Evolutionary conservation across 1,284 basidiomycete genomes (phyloP).

Genomic region (Tylopilus sp.): DNA sequence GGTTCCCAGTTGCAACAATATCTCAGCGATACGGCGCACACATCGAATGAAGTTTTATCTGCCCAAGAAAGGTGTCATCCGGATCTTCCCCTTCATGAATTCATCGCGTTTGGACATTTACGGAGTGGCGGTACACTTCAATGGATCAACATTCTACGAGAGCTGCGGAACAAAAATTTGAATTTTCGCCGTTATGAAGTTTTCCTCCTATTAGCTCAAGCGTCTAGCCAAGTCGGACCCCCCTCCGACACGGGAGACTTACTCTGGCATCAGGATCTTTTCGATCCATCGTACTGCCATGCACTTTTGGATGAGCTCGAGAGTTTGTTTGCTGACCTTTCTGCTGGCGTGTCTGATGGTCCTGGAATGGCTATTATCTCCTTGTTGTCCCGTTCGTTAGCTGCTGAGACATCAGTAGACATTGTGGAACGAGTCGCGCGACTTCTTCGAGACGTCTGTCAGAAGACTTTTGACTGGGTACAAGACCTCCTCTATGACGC

Average conservation of each 20-base stretch:
- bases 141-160: too few relatives aligned
- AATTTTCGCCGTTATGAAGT: too few relatives aligned
- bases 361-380: constrained; percentile 47
- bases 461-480: constrained; percentile 50
- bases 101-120: constrained; percentile 51
- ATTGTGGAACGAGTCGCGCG: constrained; percentile 29
- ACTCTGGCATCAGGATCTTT: constrained; percentile 49
- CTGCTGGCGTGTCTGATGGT: constrained; percentile 51
- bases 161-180: too few relatives aligned
- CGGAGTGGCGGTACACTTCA: constrained; percentile 48
- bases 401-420: constrained; percentile 48
- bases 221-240: constrained; percentile 35
- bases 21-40: too few relatives aligned
- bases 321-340: constrained; percentile 38
- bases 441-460: constrained; percentile 44
- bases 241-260: constrained; percentile 19
- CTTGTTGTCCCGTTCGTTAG: constrained; percentile 3
- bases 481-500: constrained; percentile 39
- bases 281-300: constrained; percentile 40
- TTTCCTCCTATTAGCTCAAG: too few relatives aligned
- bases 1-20: too few relatives aligned
- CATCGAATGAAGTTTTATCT: too few relatives aligned
- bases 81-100: constrained; percentile 39
- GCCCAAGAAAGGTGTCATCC: too few relatives aligned
- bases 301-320: constrained; percentile 46